Base-by-base conservation (phyloP, 75 land plant genomes). In the Sequoia sempervirens region DNA sequence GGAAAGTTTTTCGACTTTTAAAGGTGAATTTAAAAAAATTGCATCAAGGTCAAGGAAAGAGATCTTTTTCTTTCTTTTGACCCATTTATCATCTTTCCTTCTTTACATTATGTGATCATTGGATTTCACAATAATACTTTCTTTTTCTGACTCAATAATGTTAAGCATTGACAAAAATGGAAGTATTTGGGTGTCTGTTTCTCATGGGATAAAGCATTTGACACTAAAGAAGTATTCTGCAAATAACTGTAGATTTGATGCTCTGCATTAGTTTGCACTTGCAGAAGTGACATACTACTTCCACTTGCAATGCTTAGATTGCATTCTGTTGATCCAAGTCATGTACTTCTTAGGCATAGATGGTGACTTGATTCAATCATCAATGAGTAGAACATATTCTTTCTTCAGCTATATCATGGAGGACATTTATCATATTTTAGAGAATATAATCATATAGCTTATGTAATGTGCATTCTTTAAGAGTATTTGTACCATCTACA, bases 1-100 rank as follows among this genome's bases (percentile, higher is more conserved):
- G 99, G 30, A 97, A 97, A 87, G 98, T 96, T 30, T 97, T 97
- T 82, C 96, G 99, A 75, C 92, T 97, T 50, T 89, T 94, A 12
- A 97, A 97, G 99, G 99, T 95, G 12, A 76, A 83, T 69, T 15
- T 61, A 68, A 12, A 61, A 11, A 43, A 14, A n/a, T 58, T 80
- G 53, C 82, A 84, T 75, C 20, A n/a, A 78, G 46, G 26, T n/a
- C 50, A n/a, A 78, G 14, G 46, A 78, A 78, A 12, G 72, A 30
- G 73, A 68, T 70, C 13, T 20, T 40, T 75, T 20, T 78, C 23
- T 45, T 78, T 43, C 41, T 45, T 3, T 45, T 45, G 30, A 78
- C 14, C 80, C 26, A 45, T 68, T 61, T 66, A 18, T 37, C 40
- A 54, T 75, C 3, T 76, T 79, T 61, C 58, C 32, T 28, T 75